phyloP scores from a whole-genome alignment of 2,329 filamentous ascomycete species.

The Cercospora berteroae region DNA sequence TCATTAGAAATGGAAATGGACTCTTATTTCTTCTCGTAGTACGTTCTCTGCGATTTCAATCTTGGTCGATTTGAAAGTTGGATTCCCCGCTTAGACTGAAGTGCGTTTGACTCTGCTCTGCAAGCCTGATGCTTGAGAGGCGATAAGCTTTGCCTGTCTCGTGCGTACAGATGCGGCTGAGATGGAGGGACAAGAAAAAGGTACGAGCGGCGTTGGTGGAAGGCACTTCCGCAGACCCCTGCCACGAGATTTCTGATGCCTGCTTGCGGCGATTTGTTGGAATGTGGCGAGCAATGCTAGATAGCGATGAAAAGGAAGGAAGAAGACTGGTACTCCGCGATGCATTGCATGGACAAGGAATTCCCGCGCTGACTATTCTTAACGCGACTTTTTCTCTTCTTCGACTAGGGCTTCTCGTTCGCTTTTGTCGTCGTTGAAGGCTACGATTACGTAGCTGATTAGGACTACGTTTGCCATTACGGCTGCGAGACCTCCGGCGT shows the following conservation, averaged over 20 bases:
- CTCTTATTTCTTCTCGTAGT: background rate
- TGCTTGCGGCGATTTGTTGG: background rate
- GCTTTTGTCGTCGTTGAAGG: conserved; percentile 77
- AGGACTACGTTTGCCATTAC: conserved; percentile 89
- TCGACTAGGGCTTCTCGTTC: conserved; percentile 49
- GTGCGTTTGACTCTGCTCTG: background rate
- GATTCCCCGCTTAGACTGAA: background rate
- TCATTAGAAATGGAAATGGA: background rate
- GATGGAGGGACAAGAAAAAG: background rate
- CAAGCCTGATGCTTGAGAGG: background rate
- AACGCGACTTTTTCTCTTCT: conserved; percentile 40
- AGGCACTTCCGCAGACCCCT: background rate
- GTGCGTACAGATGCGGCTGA: background rate
- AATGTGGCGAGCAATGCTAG: background rate
- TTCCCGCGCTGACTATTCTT: background rate
- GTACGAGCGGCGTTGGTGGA: background rate
- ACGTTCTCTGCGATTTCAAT: background rate
- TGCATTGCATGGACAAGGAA: background rate
- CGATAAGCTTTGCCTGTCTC: background rate
- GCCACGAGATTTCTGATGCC: background rate
- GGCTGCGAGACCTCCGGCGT: conserved; percentile 79
- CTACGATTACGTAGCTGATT: conserved; percentile 85
- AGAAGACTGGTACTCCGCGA: background rate
- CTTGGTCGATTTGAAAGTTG: background rate
- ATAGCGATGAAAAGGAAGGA: background rate